Base-by-base conservation (phyloP, 495 filamentous ascomycete species). In the Aspergillus leporis region DNA sequence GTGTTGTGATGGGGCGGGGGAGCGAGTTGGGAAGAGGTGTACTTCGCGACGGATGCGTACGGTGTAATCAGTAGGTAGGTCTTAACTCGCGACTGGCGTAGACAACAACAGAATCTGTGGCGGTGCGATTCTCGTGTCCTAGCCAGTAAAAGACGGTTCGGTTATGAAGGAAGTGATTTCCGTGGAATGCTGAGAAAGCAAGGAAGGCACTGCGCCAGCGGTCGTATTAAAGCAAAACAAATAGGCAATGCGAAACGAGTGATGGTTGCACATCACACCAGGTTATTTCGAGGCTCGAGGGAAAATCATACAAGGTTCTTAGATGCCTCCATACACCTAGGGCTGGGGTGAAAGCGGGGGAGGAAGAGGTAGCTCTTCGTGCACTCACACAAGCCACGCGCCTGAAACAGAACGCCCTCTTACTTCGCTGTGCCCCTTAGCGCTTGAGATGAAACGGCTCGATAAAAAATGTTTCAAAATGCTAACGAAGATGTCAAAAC, bases 401-500 rank as follows among this genome's bases (percentile, higher is more conserved):
- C 58, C 55, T 54, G 54, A 59, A 55, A 61, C 62, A 55, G 31
- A 58, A 61, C 56, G 22, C 58, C 25, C 59, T 56, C 58, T 34
- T 46, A 28, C 46, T 43, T 47, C 51, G 52, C 56, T 38, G 40
- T 47, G 32, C 48, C 36, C 53, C 34, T 51, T 55, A 47, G 59
- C 59, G 56, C 61, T 34, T 53, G 51, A 47, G 56, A 58, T 55
- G 55, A 66, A 61, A 56, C 60, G 28, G 56, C 41, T 50, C 57
- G 55, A 51, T 59, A 52, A 56, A 55, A 61, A 67, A 65, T 68
- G 65, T 68, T 68, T 65, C 65, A 68, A 49, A 47, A 25, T 62
- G 61, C 52, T 43, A 61, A 60, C 58, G 49, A 43, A 30, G 40
- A 58, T 51, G 65, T 67, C 65, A 62, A 61, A 62, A 68, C 62